A percentile compares a stretch with the other conserved stretches of the same genome.
phyloP scores from a whole-genome alignment of 257 asterid genomes.

The Plectranthus barbatus region DNA sequence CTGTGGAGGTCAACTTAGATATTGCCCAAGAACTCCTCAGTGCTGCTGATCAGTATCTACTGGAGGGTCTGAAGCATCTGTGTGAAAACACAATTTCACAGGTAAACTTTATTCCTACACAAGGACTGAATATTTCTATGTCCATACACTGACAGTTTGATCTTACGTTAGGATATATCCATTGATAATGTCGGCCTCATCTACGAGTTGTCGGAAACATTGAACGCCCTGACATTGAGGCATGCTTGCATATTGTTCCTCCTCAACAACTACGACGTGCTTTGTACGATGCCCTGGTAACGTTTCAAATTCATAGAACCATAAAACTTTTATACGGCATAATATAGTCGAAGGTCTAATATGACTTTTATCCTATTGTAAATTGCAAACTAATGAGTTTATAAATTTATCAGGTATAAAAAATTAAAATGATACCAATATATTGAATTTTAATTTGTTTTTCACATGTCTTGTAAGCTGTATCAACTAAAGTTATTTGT shows the following conservation, averaged over 20 bases:
- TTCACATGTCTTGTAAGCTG: too few relatives aligned
- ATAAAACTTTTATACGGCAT: too few relatives aligned
- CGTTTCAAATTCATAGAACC: background rate
- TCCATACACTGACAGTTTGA: background rate
- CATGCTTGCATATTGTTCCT: slow-evolving; percentile 68
- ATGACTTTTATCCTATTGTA: too few relatives aligned
- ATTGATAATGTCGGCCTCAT: slow-evolving; percentile 67
- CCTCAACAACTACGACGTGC: slow-evolving; percentile 61
- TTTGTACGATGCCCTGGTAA: slow-evolving; percentile 62
- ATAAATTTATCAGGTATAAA: too few relatives aligned
- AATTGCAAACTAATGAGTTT: too few relatives aligned
- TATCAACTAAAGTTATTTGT: too few relatives aligned
- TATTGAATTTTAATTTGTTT: too few relatives aligned
- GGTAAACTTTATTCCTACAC: slow-evolving; percentile 28
- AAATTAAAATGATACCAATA: too few relatives aligned
- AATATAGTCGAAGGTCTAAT: too few relatives aligned
- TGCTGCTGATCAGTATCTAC: slow-evolving; percentile 96
- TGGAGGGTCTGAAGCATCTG: slow-evolving; percentile 87
- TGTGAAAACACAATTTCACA: slow-evolving; percentile 87
- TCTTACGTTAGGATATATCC: slow-evolving; percentile 53
- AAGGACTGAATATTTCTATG: too few relatives aligned
- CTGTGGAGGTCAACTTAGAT: slow-evolving; percentile 67
- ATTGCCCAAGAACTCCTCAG: slow-evolving; percentile 83
- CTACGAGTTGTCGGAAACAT: slow-evolving; percentile 87
- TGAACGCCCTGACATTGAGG: slow-evolving; percentile 65